These are phyloP conservation scores for Erodium moschatum DNA, from an alignment of 441 rosid genomes.

Conservation along the genomic window DNA sequence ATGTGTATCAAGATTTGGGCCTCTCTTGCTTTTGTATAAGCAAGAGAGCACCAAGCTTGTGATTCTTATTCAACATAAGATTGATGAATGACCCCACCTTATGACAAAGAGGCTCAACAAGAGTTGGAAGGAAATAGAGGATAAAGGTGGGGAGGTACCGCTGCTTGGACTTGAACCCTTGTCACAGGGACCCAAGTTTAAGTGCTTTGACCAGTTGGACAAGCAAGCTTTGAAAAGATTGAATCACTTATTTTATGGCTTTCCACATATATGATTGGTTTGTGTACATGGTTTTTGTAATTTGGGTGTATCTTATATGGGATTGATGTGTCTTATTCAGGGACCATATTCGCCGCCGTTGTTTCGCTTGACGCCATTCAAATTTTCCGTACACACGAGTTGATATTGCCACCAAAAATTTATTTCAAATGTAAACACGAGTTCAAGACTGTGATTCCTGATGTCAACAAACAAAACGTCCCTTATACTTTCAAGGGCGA, in stretches of 20 bases:
- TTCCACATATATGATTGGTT: not conserved
- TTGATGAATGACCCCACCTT: no score
- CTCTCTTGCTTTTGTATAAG: no score
- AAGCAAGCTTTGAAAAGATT: not conserved
- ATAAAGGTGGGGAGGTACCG: no score
- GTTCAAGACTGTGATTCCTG: slow-evolving; percentile 51
- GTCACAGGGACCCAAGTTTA: no score
- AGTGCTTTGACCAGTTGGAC: no score
- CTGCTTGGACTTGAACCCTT: no score
- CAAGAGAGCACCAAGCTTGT: no score
- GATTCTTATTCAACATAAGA: no score
- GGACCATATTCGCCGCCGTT: slow-evolving; percentile 32
- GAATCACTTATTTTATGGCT: not conserved
- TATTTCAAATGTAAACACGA: slow-evolving; percentile 75
- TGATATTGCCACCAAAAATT: slow-evolving; percentile 50
- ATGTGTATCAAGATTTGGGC: no score
- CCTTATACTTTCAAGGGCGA: slow-evolving; percentile 54
- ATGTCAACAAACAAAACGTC: slow-evolving; percentile 39
- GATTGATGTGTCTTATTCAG: slow-evolving; percentile 29
- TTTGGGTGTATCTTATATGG: no score
- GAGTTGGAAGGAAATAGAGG: no score
- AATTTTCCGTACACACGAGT: slow-evolving; percentile 61
- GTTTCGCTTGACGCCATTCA: slow-evolving; percentile 57
- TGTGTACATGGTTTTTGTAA: not conserved
- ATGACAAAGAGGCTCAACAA: no score